Percentiles rank a stretch among this genome's conserved stretches.
Conservation (phyloP, 768 basidiomycete species). For the Lentinula guzmanii region DNA sequence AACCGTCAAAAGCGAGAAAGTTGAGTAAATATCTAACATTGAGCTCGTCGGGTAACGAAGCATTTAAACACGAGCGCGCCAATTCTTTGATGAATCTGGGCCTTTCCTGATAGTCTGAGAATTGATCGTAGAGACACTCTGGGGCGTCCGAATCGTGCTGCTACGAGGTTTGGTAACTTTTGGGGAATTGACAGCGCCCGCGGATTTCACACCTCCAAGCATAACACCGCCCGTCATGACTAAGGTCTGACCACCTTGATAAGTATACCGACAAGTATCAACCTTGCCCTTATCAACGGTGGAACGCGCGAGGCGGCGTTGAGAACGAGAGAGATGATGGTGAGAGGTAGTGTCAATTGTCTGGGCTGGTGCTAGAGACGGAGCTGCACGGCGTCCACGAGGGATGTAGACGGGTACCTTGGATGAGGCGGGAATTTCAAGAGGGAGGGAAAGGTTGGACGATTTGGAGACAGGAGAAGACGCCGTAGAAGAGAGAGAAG, state of each 20-base stretch:
- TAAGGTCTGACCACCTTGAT: slow-evolving; percentile 4
- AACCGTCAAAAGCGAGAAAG: too few relatives aligned
- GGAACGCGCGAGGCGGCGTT: background rate
- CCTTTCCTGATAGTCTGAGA: background rate
- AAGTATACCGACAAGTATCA: background rate
- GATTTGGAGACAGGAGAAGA: too few relatives aligned
- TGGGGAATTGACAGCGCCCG: background rate
- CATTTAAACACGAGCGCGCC: background rate
- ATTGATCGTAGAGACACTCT: background rate
- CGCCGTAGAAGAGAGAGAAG: too few relatives aligned
- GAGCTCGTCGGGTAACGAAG: background rate
- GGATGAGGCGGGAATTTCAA: too few relatives aligned
- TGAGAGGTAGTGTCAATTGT: background rate
- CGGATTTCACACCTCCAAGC: slow-evolving; percentile 2
- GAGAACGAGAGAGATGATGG: background rate
- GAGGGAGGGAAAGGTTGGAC: too few relatives aligned
- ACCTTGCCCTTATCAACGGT: slow-evolving; percentile 2
- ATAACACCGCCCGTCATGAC: slow-evolving; percentile 7
- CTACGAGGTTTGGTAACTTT: background rate
- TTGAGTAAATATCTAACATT: too few relatives aligned
- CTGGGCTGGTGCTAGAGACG: too few relatives aligned
- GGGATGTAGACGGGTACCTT: too few relatives aligned
- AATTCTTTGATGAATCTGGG: background rate
- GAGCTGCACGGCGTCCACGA: background rate
- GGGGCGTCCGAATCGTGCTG: background rate